A percentile compares a stretch with the other conserved stretches of the same genome.
Conservation (phyloP, 306 rosid genomes). For the Pyrus bretschneideri region DNA sequence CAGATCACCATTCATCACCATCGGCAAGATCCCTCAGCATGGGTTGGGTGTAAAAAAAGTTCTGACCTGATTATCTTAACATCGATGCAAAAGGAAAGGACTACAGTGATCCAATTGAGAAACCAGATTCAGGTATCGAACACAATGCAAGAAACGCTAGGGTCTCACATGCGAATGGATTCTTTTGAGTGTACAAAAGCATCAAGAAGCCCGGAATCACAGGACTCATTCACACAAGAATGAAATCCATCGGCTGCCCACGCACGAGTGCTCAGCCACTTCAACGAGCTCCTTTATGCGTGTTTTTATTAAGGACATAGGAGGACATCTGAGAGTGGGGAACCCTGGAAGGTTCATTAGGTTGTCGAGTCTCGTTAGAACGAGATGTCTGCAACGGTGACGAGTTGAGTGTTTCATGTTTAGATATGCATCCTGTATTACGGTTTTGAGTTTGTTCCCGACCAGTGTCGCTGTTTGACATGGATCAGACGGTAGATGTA, state of each 20-base stretch:
- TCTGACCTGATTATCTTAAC: constrained; percentile 75
- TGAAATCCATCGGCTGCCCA: background rate
- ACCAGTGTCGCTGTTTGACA: background rate
- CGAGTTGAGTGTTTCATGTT: constrained; percentile 9
- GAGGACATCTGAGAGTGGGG: constrained; percentile 1
- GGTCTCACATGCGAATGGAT: constrained; percentile 32
- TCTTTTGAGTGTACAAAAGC: constrained; percentile 25
- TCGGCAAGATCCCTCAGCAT: constrained; percentile 40
- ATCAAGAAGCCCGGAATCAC: constrained; percentile 18
- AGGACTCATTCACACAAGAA: constrained; percentile 18
- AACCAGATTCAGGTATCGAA: constrained; percentile 21
- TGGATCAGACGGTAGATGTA: constrained; percentile 8
- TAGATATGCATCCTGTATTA: constrained; percentile 2
- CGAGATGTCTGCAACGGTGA: constrained; percentile 14
- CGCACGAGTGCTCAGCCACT: background rate
- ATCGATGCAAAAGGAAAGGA: constrained; percentile 46
- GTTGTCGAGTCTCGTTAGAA: background rate
- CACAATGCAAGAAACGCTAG: constrained; percentile 21
- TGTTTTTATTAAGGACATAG: background rate
- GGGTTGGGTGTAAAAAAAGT: constrained; percentile 62
- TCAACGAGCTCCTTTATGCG: background rate
- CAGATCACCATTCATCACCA: constrained; percentile 41
- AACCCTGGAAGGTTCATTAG: background rate
- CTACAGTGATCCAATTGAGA: constrained; percentile 24
- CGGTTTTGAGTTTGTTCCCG: constrained; percentile 11